These are phyloP conservation scores for Dothideomycetes sp. DNA, from an alignment of 2,329 filamentous ascomycete genomes.

Conservation along the genomic window DNA sequence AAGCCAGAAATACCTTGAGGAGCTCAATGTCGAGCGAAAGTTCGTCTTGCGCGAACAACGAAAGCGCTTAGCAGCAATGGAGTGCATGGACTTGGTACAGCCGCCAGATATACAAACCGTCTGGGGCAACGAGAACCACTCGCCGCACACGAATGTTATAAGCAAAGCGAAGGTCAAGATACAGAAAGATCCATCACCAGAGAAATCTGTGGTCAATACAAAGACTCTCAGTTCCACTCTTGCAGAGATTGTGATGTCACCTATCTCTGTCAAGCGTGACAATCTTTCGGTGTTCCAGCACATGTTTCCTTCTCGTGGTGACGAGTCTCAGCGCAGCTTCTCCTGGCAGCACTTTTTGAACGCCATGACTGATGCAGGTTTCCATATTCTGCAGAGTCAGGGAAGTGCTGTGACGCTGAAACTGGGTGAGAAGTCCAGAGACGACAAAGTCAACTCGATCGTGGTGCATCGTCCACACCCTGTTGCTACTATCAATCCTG, in stretches of 20 bases:
- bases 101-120: constrained; percentile 2
- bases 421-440: not conserved
- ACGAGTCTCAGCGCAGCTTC: not conserved
- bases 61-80: not conserved
- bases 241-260: not conserved
- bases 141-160: not conserved
- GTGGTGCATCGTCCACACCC: constrained; percentile 26
- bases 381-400: constrained; percentile 13
- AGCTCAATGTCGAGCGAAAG: not conserved
- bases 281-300: not conserved
- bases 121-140: not conserved
- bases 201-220: not conserved
- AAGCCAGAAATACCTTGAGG: not conserved
- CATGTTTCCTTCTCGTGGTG: constrained; percentile 1
- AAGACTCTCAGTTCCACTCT: not conserved
- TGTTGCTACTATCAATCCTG: constrained; percentile 19
- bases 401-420: constrained; percentile 17
- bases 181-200: no score
- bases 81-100: no score
- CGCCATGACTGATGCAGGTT: constrained; percentile 17
- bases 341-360: constrained; percentile 15
- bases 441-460: constrained; percentile 1
- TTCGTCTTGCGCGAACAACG: not conserved
- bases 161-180: not conserved
- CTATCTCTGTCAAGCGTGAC: constrained; percentile 6